Evolutionary conservation across 1,139 yeast genomes (phyloP).

Genomic region (Dujonia santamariae): DNA sequence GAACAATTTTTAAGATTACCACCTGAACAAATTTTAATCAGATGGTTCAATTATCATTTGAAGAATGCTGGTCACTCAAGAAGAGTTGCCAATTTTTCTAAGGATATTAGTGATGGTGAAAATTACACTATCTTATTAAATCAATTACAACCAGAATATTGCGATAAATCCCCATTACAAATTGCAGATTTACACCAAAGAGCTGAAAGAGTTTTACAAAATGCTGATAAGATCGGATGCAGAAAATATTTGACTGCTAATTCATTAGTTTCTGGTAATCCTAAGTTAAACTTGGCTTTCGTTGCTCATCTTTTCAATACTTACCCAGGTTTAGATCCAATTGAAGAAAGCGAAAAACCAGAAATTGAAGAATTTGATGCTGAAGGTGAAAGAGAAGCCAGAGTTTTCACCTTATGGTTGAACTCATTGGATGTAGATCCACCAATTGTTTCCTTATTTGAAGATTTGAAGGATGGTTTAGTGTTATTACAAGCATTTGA

Average conservation of each 20-base stretch:
- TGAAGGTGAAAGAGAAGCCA: constrained; percentile 98
- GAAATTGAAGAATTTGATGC: constrained; percentile 96
- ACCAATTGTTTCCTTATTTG: constrained; percentile 85
- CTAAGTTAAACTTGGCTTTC: constrained; percentile 92
- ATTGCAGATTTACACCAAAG: constrained; percentile 69
- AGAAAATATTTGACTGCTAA: constrained; percentile 94
- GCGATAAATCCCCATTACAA: constrained; percentile 80
- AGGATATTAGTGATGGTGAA: constrained; percentile 93
- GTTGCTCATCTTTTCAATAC: constrained; percentile 97
- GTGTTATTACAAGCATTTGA: constrained; percentile 89
- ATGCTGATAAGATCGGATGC: constrained; percentile 89
- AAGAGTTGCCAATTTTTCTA: constrained; percentile 79
- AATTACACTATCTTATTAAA: constrained; percentile 85
- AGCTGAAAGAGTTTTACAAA: constrained; percentile 80
- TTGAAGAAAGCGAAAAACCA: constrained; percentile 85
- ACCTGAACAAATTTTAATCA: constrained; percentile 92
- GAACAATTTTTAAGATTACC: constrained; percentile 96
- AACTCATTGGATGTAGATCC: constrained; percentile 96
- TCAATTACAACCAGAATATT: constrained; percentile 81
- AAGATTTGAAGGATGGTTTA: constrained; percentile 92
- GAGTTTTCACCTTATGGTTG: constrained; percentile 96
- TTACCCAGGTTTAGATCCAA: constrained; percentile 94
- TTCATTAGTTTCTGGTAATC: constrained; percentile 92
- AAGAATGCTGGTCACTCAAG: constrained; percentile 91
- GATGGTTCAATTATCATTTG: constrained; percentile 97